Conservation (phyloP, 1,284 basidiomycete genomes). For the Ustilago curta region DNA sequence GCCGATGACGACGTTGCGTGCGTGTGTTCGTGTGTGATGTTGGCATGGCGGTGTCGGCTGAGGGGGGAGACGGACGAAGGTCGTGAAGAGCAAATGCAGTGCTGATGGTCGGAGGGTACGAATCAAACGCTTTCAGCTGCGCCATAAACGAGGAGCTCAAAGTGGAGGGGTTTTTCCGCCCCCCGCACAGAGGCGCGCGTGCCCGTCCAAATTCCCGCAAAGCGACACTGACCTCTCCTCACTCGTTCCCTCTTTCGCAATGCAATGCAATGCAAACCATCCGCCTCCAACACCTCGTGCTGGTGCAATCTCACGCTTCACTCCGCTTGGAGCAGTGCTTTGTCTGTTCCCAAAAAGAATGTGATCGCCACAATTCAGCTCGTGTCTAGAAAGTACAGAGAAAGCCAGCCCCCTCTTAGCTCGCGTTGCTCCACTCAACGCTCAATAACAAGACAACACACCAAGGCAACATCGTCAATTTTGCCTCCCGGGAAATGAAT, state of each 20-base stretch:
- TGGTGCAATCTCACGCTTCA: no score
- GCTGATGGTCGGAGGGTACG: neutral
- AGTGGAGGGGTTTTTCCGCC: no score
- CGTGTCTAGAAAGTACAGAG: slow-evolving; percentile 17
- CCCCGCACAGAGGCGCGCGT: no score
- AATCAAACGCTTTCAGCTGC: neutral
- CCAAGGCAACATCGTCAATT: slow-evolving; percentile 72
- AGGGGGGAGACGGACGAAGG: neutral
- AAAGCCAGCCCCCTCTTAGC: neutral
- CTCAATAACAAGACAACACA: slow-evolving; percentile 72
- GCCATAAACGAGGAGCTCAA: no score
- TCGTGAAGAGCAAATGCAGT: slow-evolving; percentile 1
- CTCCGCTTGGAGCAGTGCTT: no score
- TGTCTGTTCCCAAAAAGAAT: no score
- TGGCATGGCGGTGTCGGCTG: slow-evolving; percentile 10
- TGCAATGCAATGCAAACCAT: no score
- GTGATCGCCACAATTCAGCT: no score
- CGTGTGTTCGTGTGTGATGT: neutral
- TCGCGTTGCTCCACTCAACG: slow-evolving; percentile 8
- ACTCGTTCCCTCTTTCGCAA: no score
- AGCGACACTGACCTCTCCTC: no score
- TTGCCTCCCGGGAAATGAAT: slow-evolving; percentile 71
- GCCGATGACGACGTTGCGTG: neutral
- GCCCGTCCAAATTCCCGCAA: no score
- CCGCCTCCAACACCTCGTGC: no score